Conservation (phyloP, 2,329 filamentous ascomycete genomes). For the Bipolaris victoriae region DNA sequence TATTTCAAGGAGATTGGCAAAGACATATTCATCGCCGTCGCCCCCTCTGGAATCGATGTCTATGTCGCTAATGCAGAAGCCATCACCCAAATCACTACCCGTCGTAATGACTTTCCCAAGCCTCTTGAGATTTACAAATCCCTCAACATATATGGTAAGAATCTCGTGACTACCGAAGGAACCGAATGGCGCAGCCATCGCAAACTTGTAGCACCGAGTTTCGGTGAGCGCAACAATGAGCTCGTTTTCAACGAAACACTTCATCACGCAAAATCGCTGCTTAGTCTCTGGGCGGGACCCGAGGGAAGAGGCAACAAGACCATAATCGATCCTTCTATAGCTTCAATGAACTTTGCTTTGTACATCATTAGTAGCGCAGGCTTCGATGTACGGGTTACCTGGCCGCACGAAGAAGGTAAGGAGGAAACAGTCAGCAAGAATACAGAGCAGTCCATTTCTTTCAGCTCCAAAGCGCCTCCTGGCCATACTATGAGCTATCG, state of each 20-base stretch:
- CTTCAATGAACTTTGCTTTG: slow-evolving; percentile 69
- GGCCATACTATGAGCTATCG: slow-evolving; percentile 66
- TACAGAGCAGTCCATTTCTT: slow-evolving; percentile 37
- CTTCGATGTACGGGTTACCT: slow-evolving; percentile 66
- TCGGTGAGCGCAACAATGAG: slow-evolving; percentile 77
- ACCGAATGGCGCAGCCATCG: slow-evolving; percentile 73
- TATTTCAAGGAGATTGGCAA: slow-evolving; percentile 64
- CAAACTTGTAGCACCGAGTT: slow-evolving; percentile 72
- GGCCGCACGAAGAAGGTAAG: slow-evolving; percentile 64
- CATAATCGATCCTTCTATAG: slow-evolving; percentile 63
- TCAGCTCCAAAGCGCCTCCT: slow-evolving; percentile 40
- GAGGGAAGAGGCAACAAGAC: slow-evolving; percentile 47
- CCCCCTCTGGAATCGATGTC: slow-evolving; percentile 61
- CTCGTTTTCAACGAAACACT: slow-evolving; percentile 69
- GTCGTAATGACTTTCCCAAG: slow-evolving; percentile 75
- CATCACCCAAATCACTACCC: slow-evolving; percentile 68
- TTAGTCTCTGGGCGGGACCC: slow-evolving; percentile 40
- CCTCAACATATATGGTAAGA: slow-evolving; percentile 71
- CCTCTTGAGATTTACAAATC: slow-evolving; percentile 64
- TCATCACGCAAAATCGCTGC: slow-evolving; percentile 60
- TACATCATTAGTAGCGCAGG: slow-evolving; percentile 72
- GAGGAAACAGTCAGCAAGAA: slow-evolving; percentile 32
- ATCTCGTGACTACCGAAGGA: slow-evolving; percentile 74
- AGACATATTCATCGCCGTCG: slow-evolving; percentile 70
- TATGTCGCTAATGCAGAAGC: slow-evolving; percentile 69